Base-by-base conservation (phyloP, 176 grass and related monocot genomes). In the Juncus inflexus region DNA sequence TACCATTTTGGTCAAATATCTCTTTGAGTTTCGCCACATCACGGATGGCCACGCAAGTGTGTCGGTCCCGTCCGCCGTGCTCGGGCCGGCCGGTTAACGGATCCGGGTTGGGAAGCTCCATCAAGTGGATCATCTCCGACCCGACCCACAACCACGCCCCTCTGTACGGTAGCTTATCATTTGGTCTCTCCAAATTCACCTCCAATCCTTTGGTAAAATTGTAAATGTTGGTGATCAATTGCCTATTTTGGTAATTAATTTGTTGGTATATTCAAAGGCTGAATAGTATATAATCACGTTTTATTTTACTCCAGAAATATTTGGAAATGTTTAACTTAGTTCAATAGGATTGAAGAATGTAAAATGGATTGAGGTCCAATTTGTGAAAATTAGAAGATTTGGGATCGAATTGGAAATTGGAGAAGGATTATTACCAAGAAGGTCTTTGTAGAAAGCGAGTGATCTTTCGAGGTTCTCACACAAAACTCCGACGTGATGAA, bases 391-490 rank as follows among this genome's bases (percentile, higher is more conserved):
- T 42, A 13, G 7, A 57, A 42, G 36, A 35, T 50, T 12, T 9
- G 42, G 63, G 43, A 12, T n/a, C 47, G 13, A 15, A 37, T 69
- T 42, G 7, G 54, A 54, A 9, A 55, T 58, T 41, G 52, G 6
- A 79, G 36, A 9, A 79, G 36, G 5, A n/a, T 67, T 70, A 74
- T 75, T 71, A 91, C 92, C 87, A 3, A 89, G 85, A 73, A 97
- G 72, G 60, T 84, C 87, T 63, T 91, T 88, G 72, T 99, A 99
- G 78, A 99, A 99, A 3, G 85, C 61, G 61, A 90, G 82, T 1
- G 94, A 99, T 72, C 75, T 89, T 79, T 99, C 88, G 53, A 99
- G 85, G 64, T 92, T 91, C 67, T 97, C 85, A 36, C 87, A 97
- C 4, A 97, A 83, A 55, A 99, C 66, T 37, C 94, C 94, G 63